Evolutionary conservation across 495 filamentous ascomycete species (phyloP).

Genomic region (Cryomyces minteri): DNA sequence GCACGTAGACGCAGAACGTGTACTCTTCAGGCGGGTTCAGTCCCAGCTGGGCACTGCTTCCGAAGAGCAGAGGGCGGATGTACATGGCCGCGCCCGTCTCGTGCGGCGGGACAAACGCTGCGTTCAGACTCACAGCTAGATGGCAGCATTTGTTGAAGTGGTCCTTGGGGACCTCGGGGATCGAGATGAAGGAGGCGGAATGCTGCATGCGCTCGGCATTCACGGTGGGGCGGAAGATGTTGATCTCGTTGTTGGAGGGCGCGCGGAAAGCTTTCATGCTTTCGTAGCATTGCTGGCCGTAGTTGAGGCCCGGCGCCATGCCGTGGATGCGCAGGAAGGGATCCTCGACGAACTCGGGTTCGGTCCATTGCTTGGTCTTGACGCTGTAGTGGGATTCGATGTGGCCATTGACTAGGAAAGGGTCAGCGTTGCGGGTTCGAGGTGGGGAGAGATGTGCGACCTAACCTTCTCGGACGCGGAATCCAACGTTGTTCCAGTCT

Average conservation of each 20-base stretch:
- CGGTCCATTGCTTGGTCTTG: constrained; percentile 21
- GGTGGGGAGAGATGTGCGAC: background rate
- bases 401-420: constrained; percentile 25
- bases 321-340: constrained; percentile 25
- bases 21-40: constrained; percentile 19
- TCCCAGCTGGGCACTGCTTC: constrained; percentile 17
- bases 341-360: constrained; percentile 23
- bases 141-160: constrained; percentile 21
- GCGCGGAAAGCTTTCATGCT: constrained; percentile 22
- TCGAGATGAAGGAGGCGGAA: constrained; percentile 18
- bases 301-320: constrained; percentile 27
- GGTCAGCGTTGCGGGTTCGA: background rate
- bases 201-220: constrained; percentile 21
- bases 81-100: constrained; percentile 23
- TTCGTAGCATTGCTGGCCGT: constrained; percentile 23
- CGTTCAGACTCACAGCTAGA: constrained; percentile 23
- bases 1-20: constrained; percentile 25
- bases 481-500: constrained; percentile 86
- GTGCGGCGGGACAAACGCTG: constrained; percentile 26
- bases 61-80: constrained; percentile 26
- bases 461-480: constrained; percentile 69
- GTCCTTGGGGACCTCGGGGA: constrained; percentile 22
- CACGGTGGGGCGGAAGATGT: constrained; percentile 22
- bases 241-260: constrained; percentile 18
- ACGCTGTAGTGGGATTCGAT: constrained; percentile 22